A percentile compares a stretch with the other conserved stretches of the same genome.
Evolutionary conservation across 2,329 filamentous ascomycete species (phyloP).

Genomic region (Diplocarpon mali): DNA sequence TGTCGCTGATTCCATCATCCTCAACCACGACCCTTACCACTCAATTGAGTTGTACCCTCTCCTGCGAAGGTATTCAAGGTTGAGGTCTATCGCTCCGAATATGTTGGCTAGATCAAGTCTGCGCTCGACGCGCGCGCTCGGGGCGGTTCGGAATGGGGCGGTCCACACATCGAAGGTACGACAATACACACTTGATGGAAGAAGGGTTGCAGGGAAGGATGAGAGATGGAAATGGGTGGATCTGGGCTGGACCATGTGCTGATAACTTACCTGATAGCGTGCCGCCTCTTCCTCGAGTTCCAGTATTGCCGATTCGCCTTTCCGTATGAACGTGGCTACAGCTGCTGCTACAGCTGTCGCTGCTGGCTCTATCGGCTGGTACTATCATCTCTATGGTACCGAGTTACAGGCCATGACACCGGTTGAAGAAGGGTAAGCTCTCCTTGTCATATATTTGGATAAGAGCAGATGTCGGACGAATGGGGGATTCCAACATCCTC

Average conservation of each 20-base stretch:
- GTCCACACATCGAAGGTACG: conserved; percentile 67
- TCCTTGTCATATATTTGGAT: not conserved
- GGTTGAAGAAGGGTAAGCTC: conserved; percentile 92
- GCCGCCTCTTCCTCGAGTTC: conserved; percentile 61
- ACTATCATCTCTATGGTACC: conserved; percentile 91
- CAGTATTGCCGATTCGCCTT: conserved; percentile 60
- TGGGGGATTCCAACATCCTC: conserved; percentile 7
- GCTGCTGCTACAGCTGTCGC: conserved; percentile 78
- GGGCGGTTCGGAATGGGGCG: conserved; percentile 63
- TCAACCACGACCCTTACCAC: conserved; percentile 20
- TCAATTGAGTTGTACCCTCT: conserved; percentile 23
- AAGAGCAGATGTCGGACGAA: conserved; percentile 6
- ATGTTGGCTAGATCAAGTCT: conserved; percentile 93
- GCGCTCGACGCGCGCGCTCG: conserved; percentile 79
- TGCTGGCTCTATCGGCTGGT: conserved; percentile 87
- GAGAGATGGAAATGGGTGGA: not conserved
- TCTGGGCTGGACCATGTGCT: conserved; percentile 24
- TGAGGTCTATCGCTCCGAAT: conserved; percentile 33
- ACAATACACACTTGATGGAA: conserved; percentile 29
- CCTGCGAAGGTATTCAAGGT: conserved; percentile 23
- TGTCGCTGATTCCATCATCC: conserved; percentile 13
- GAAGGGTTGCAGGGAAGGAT: conserved; percentile 14
- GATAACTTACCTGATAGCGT: conserved; percentile 39
- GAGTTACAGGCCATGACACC: conserved; percentile 82
- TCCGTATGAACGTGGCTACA: conserved; percentile 78